Evolutionary conservation across 495 filamentous ascomycete genomes (phyloP), one percentile per base, ranked within the genome.

Genomic region (Lindgomyces ingoldianus): DNA sequence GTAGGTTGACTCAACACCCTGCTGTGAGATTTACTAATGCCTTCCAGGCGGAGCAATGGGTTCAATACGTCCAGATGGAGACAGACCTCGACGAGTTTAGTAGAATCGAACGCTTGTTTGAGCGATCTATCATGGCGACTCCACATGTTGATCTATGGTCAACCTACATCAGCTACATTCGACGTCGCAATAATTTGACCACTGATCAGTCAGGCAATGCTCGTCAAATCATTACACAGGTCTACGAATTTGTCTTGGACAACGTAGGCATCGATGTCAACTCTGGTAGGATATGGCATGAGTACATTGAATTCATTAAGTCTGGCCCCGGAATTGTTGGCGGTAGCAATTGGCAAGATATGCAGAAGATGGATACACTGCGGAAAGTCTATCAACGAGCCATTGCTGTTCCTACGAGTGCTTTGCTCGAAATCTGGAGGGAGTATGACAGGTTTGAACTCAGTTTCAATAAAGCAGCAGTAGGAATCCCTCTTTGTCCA

Each of bases 371-470:
- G 91, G 94, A 98, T 67, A 75, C 86, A 62, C 78, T 98, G 21
- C 85, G 94, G 22, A 95, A 93, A 71, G 88, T 90, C 2, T 98
- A 96, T 73, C 93, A 96, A 68, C 86, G 86, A 29, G 93, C 94
- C 14, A 87, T 96, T 42, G 86, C 82, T 64, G 84, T 96, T 54
- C 94, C 94, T 3, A 93, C 88, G 12, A 81, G 87, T 48, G 89
- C 84, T 30, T 82, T 94, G 49, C 90, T 92, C 68, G 81, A 79
- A 12, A 74, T 98, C 10, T 98, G 94, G 94, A 96, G 94, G 76
- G 93, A 98, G 72, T 98, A 98, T 71, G 92, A 96, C 75, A 83
- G 87, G 69, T 98, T 98, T 71, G 94, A 98, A 76, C 90, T 91
- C 85, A 83, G 85, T 9, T 75, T 96, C 30, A 97, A 96, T 76